Base-by-base conservation (phyloP, 2,329 filamentous ascomycete species). In the Pseudogymnoascus sp. region DNA sequence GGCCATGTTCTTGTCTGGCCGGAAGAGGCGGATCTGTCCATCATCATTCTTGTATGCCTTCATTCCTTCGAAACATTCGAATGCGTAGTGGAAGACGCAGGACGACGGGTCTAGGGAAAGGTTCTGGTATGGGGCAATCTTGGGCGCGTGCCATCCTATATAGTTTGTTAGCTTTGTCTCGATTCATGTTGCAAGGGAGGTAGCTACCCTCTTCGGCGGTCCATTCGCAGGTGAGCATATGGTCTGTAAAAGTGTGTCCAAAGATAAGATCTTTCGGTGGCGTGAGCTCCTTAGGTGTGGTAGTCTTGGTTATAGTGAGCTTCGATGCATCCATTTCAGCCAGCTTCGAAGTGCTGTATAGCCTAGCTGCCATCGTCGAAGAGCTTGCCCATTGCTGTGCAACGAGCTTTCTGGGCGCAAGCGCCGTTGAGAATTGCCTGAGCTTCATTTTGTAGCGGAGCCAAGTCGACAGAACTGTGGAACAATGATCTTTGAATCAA, bases 61-160 rank as follows among this genome's bases (percentile, higher is more conserved):
- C 91, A 97, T 96, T 67, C 94, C 94, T 79, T 99, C 94, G 75
- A 99, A 99, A 74, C 89, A 94, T 75, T 95, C 90, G 71, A 97
- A 97, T 56, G 90, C 94, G 75, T 99, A 99, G 82, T 99, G 94
- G 77, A 99, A 92, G 64, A 97, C 94, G 76, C 92, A 97, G 33
- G 90, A 94, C 41, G 94, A 90, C 23, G 94, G 94, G 74, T 97
- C 94, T 68, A 99, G 87, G 48, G 89, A 92, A 67, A 99, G 89
- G 76, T 96, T 96, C 76, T 96, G 91, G 79, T 97, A 97, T 18
- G 94, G 94, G 15, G 83, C 85, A 71, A 99, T 97, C 65, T 83
- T 81, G 61, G 92, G 90, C 12, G 85, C 76, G 39, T 87, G 76
- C 94, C 94, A 96, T 73, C 92, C 58, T 60, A 57, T n/a, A 33